Evolutionary conservation across 768 basidiomycete genomes (phyloP).

Genomic region (Collybiopsis luxurians): DNA sequence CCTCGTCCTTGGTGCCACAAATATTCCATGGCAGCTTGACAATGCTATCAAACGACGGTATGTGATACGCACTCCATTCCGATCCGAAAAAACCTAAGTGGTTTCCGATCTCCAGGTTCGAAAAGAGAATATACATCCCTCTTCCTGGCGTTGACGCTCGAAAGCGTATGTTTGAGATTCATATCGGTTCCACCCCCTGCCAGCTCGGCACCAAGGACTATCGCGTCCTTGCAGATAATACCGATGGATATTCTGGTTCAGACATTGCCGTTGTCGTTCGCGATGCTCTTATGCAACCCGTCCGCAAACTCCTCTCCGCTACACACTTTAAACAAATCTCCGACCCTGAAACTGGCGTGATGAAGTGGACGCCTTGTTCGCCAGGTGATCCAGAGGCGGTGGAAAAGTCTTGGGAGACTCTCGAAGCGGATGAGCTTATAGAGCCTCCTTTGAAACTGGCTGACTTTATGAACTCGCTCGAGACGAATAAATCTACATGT

Average conservation of each 20-base stretch:
- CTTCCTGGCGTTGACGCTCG: conserved; percentile 92
- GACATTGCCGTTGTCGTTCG: conserved; percentile 94
- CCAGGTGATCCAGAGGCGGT: conserved; percentile 84
- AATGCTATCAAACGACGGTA: conserved; percentile 95
- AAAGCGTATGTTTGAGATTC: conserved; percentile 94
- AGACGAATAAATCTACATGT: conserved; percentile 83
- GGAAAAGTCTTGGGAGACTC: conserved; percentile 88
- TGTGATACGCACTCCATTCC: conserved; percentile 15
- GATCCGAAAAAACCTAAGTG: not conserved
- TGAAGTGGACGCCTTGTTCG: conserved; percentile 93
- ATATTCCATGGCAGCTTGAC: conserved; percentile 98
- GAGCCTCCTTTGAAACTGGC: conserved; percentile 78
- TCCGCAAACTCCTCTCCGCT: conserved; percentile 92
- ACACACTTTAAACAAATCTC: conserved; percentile 84
- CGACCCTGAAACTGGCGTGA: conserved; percentile 16
- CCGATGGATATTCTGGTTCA: conserved; percentile 93
- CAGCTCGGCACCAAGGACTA: conserved; percentile 78
- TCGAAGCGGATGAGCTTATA: conserved; percentile 84
- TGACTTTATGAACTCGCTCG: conserved; percentile 83
- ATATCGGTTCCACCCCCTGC: conserved; percentile 91
- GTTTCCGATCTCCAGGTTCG: conserved; percentile 55
- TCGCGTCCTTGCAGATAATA: conserved; percentile 74
- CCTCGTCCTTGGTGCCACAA: conserved; percentile 94
- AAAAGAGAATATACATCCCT: conserved; percentile 98
- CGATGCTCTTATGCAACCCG: conserved; percentile 98